These are phyloP conservation scores for Drosera spatulata DNA, from an alignment of 179 eudicot species.

Conservation along the genomic window DNA sequence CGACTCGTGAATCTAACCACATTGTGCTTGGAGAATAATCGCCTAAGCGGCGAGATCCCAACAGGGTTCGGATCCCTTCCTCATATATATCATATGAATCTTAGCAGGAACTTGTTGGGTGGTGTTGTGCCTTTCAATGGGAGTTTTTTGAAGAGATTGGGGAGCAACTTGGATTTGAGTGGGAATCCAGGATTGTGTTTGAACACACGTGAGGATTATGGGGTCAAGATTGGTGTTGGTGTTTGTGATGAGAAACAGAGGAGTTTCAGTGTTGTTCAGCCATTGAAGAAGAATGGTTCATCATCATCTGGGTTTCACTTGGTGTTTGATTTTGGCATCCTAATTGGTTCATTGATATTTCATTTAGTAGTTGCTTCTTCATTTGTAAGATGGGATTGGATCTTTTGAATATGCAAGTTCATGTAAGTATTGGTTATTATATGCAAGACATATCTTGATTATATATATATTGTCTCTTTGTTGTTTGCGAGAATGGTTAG, in stretches of 20 bases:
- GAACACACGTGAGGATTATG: slow-evolving; percentile 28
- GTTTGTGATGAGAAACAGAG: not conserved
- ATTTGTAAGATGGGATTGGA: too few species aligned
- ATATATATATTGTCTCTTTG: too few species aligned
- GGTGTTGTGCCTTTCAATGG: slow-evolving; percentile 61
- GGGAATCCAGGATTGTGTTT: slow-evolving; percentile 62
- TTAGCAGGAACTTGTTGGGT: slow-evolving; percentile 50
- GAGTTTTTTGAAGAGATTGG: slow-evolving; percentile 48
- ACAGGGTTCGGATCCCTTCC: slow-evolving; percentile 26
- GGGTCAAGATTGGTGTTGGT: not conserved
- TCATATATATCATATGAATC: slow-evolving; percentile 59
- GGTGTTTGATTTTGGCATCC: not conserved
- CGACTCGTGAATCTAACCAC: slow-evolving; percentile 42
- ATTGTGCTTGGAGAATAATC: slow-evolving; percentile 58
- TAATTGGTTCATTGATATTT: not conserved
- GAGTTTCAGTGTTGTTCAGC: not conserved
- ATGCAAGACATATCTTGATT: too few species aligned
- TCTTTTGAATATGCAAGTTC: too few species aligned
- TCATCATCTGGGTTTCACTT: not conserved
- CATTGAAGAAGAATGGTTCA: not conserved
- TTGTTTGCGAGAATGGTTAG: too few species aligned
- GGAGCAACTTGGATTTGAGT: slow-evolving; percentile 55
- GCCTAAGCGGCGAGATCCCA: slow-evolving; percentile 53
- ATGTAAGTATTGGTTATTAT: too few species aligned
- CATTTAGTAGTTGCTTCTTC: not conserved